Percentiles rank a stretch among this genome's conserved stretches.
phyloP scores from a whole-genome alignment of 345 rosid species.

The Eutrema japonicum region DNA sequence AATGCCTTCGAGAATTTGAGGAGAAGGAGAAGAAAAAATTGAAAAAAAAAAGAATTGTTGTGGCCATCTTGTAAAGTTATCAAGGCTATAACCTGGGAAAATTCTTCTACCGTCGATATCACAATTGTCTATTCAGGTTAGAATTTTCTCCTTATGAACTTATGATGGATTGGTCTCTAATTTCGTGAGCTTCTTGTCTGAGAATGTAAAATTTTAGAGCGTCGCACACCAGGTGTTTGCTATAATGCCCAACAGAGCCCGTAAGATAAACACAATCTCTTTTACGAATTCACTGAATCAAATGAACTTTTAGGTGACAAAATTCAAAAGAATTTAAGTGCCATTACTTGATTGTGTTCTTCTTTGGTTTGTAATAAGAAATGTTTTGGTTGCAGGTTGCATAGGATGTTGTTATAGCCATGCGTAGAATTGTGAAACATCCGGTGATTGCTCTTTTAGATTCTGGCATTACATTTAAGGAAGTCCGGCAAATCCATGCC shows the following conservation, averaged over 20 bases:
- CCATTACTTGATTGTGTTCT: neutral
- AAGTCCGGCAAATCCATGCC: conserved; percentile 62
- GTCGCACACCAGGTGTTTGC: conserved; percentile 29
- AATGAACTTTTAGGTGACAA: neutral
- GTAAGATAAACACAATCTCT: neutral
- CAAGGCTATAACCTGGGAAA: too few relatives aligned
- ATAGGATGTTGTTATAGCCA: conserved; percentile 33
- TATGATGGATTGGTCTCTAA: too few relatives aligned
- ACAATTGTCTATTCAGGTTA: too few relatives aligned
- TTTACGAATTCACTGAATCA: neutral
- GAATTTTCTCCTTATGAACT: too few relatives aligned
- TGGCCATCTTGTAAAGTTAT: too few relatives aligned
- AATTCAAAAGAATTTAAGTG: neutral
- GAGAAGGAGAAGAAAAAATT: too few relatives aligned
- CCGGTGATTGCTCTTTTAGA: conserved; percentile 40
- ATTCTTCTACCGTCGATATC: too few relatives aligned
- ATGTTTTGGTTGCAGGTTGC: conserved; percentile 17
- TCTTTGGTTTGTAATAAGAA: neutral
- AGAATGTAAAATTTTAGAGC: neutral
- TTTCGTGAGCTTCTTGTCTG: too few relatives aligned
- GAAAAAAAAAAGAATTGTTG: too few relatives aligned
- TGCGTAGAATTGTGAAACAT: conserved; percentile 40
- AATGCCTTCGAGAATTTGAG: too few relatives aligned
- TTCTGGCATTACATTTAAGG: conserved; percentile 37
- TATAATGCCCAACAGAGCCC: conserved; percentile 19